These are phyloP conservation scores for Talaromyces sp. DNA, from an alignment of 2,329 filamentous ascomycete species.

Conservation along the genomic window DNA sequence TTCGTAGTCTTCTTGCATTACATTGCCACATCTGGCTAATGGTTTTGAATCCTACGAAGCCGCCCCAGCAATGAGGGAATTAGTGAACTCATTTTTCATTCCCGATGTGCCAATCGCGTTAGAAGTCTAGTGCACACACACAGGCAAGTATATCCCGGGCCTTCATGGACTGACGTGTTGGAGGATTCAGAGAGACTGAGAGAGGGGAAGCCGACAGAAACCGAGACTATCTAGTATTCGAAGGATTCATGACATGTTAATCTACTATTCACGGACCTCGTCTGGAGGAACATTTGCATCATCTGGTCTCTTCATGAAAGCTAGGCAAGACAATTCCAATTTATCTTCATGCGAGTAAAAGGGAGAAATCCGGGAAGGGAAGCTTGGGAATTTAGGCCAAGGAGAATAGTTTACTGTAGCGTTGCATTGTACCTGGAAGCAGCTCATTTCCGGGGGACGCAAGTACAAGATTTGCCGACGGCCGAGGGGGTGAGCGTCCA, in stretches of 20 bases:
- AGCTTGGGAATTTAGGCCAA: not conserved
- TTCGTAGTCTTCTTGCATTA: not conserved
- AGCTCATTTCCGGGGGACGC: not conserved
- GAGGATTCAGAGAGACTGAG: no score
- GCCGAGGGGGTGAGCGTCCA: not conserved
- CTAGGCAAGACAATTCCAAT: not conserved
- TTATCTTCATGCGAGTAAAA: not conserved
- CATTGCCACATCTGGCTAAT: not conserved
- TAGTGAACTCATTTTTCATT: not conserved
- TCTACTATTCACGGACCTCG: not conserved
- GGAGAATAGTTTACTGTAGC: not conserved
- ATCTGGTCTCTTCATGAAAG: no score
- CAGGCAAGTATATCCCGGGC: not conserved
- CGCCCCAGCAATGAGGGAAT: not conserved
- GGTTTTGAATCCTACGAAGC: not conserved
- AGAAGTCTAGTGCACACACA: not conserved
- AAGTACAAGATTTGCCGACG: not conserved
- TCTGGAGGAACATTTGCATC: not conserved
- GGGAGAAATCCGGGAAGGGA: not conserved
- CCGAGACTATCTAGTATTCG: no score
- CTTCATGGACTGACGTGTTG: not conserved
- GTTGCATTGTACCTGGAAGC: not conserved
- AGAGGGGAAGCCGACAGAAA: no score
- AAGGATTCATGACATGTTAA: no score
- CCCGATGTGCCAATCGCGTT: not conserved